These are phyloP conservation scores for Aspergillus steynii DNA, from an alignment of 495 filamentous ascomycete genomes.

Conservation along the genomic window DNA sequence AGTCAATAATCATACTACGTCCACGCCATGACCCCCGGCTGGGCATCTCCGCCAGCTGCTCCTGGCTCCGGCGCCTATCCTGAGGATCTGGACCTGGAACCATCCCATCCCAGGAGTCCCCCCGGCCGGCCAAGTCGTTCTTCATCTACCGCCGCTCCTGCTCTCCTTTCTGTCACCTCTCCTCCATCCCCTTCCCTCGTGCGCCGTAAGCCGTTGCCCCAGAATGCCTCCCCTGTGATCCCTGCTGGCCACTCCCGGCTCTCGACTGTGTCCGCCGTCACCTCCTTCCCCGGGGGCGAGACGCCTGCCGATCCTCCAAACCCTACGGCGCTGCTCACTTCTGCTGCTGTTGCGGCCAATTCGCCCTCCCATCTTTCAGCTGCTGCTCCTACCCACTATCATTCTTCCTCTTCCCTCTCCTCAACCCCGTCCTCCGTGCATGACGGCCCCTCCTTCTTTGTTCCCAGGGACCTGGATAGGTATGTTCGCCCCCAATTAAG, in stretches of 20 bases:
- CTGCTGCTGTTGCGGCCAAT: neutral
- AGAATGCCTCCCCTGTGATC: constrained; percentile 35
- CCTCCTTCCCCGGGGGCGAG: constrained; percentile 32
- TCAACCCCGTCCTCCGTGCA: constrained; percentile 28
- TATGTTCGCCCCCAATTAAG: constrained; percentile 28
- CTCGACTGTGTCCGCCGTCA: constrained; percentile 25
- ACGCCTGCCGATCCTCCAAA: constrained; percentile 26
- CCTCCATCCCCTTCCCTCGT: constrained; percentile 26
- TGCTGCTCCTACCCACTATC: constrained; percentile 17
- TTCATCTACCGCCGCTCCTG: constrained; percentile 23
- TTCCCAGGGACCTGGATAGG: constrained; percentile 43
- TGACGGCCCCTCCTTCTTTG: constrained; percentile 35
- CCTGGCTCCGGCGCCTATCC: constrained; percentile 21
- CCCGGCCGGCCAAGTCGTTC: constrained; percentile 15
- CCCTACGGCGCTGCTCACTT: constrained; percentile 6
- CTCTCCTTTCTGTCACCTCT: constrained; percentile 17
- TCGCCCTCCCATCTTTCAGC: neutral
- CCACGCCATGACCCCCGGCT: constrained; percentile 23
- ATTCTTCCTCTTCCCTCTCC: constrained; percentile 10
- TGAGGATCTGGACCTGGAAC: neutral
- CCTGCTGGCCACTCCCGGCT: constrained; percentile 25
- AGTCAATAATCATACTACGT: constrained; percentile 11
- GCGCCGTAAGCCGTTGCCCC: constrained; percentile 43
- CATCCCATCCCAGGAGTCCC: constrained; percentile 11
- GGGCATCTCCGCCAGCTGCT: constrained; percentile 24